Base-by-base conservation (phyloP, 2,329 filamentous ascomycete genomes). In the Monosporascus ibericus region DNA sequence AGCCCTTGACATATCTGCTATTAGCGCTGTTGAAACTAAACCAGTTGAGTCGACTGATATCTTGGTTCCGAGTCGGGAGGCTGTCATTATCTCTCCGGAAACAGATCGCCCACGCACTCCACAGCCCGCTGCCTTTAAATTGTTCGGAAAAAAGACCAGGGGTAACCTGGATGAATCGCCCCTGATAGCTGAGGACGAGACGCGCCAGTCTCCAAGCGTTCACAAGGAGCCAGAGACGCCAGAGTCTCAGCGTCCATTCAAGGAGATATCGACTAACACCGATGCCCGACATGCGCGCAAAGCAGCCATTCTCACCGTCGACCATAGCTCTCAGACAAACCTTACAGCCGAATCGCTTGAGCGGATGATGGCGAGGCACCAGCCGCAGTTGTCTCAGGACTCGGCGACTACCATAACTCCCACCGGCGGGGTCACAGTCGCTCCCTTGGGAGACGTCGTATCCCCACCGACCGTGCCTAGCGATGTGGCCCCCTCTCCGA, bases 271-370 rank as follows among this genome's bases (percentile, higher is more conserved):
- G n/a, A 72, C 73, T 50, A 88, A 87, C 62, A 70, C 75, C 3
- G 71, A 68, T 53, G 63, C 68, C 49, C 72, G 71, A 20, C 62
- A 70, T 24, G 48, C 58, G 6, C 75, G 72, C 52, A 78, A 74
- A 62, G 62, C 58, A 22, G 49, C 65, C 22, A 56, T 72, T 40
- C 68, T 72, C 51, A 86, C 78, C 55, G 73, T 77, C 20, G 90
- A 95, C 62, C 86, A 87, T 59, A 82, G 85, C 50, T 87, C 88
- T 15, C 92, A 96, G 71, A 96, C 92, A 24, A 78, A 86, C 39
- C 75, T 96, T 30, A 95, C 90, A n/a, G 82, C 88, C 0, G 82
- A 87, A 48, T 85, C 87, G 52, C 90, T 96, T 57, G 91, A 96
- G 60, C 80, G 83, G 51, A 77, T 96, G 63, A 71, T 95, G 44